A percentile compares a stretch with the other conserved stretches of the same genome.
Evolutionary conservation across 768 basidiomycete genomes (phyloP).

Genomic region (Udeniomyces megalosporus): DNA sequence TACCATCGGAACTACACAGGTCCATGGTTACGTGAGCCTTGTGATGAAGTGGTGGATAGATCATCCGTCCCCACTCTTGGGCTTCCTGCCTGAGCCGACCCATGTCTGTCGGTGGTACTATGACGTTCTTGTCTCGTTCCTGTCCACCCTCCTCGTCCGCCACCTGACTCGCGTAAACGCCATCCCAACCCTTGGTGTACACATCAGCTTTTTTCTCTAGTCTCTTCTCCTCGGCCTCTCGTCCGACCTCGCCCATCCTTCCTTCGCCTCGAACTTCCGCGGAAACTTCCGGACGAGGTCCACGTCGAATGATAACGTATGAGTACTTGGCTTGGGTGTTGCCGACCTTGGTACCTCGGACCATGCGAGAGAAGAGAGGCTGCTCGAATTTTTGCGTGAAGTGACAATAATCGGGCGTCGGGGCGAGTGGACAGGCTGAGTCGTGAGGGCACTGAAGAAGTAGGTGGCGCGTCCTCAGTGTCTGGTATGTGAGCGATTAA

Average conservation of each 20-base stretch:
- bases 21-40: conserved; percentile 86
- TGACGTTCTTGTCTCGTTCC: conserved; percentile 1
- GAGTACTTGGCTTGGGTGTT: conserved; percentile 80
- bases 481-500: neutral
- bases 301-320: conserved; percentile 75
- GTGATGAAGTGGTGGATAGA: conserved; percentile 81
- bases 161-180: neutral
- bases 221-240: conserved; percentile 21
- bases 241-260: conserved; percentile 21
- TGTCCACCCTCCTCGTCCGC: neutral
- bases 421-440: conserved; percentile 5
- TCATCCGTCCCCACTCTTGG: conserved; percentile 74
- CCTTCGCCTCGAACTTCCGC: conserved; percentile 16
- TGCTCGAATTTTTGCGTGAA: conserved; percentile 42
- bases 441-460: conserved; percentile 13
- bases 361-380: conserved; percentile 65
- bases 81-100: conserved; percentile 53
- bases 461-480: too few relatives aligned
- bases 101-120: conserved; percentile 19
- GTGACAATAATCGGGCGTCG: conserved; percentile 6
- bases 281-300: conserved; percentile 40
- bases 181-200: conserved; percentile 17
- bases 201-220: conserved; percentile 19
- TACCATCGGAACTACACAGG: conserved; percentile 44
- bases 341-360: conserved; percentile 69